A percentile compares a stretch with the other conserved stretches of the same genome.
Conservation (phyloP, 1,284 basidiomycete genomes). For the Ustilago shanxiensis region DNA sequence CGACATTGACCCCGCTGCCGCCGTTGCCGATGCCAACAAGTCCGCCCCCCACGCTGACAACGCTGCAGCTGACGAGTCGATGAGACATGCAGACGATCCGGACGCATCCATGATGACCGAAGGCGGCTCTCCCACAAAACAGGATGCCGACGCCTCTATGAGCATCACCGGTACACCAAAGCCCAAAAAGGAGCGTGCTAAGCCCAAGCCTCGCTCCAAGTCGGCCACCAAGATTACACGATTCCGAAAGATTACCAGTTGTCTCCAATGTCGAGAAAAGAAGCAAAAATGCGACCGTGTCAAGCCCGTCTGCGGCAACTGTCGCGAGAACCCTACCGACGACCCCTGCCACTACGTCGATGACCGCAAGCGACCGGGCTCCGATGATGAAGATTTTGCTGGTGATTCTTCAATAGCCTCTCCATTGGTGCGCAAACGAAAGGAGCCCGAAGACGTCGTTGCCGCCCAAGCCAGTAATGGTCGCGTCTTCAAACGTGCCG, state of each 20-base stretch:
- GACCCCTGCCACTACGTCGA: constrained; percentile 58
- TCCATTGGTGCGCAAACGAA: constrained; percentile 49
- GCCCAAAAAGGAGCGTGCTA: constrained; percentile 56
- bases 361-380: constrained; percentile 49
- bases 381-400: constrained; percentile 42
- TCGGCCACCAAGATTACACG: constrained; percentile 62
- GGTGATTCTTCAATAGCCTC: constrained; percentile 48
- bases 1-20: constrained; percentile 39
- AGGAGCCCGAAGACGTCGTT: constrained; percentile 33
- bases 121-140: constrained; percentile 29
- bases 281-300: constrained; percentile 66
- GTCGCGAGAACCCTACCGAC: constrained; percentile 50
- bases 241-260: constrained; percentile 62
- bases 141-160: constrained; percentile 24
- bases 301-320: constrained; percentile 61
- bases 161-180: constrained; percentile 35
- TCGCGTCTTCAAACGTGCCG: constrained; percentile 42
- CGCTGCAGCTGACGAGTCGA: constrained; percentile 23
- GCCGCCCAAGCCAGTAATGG: constrained; percentile 10
- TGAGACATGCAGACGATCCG: constrained; percentile 32
- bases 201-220: constrained; percentile 54
- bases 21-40: constrained; percentile 18
- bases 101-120: constrained; percentile 47
- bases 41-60: background rate
- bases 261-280: constrained; percentile 59